Evolutionary conservation across 2,329 filamentous ascomycete species (phyloP).

Genomic region (Cercospora citrullina): DNA sequence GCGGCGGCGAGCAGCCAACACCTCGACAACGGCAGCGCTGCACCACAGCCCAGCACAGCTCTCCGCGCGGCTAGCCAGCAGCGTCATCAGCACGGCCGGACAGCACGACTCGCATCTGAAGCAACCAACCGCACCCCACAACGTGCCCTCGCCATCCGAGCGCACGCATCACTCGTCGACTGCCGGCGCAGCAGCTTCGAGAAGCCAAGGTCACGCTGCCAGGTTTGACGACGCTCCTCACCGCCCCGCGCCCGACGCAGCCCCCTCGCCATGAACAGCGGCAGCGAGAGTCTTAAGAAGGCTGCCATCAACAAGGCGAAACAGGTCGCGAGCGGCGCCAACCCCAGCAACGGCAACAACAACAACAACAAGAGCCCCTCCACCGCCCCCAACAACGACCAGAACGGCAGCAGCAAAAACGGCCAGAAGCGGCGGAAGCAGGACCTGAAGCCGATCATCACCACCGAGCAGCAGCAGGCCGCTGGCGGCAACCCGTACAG

Average conservation of each 20-base stretch:
- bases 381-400: neutral
- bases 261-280: constrained; percentile 28
- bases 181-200: constrained; percentile 7
- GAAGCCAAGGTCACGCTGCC: constrained; percentile 10
- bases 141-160: constrained; percentile 5
- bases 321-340: constrained; percentile 59
- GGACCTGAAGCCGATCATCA: constrained; percentile 72
- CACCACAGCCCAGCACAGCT: neutral
- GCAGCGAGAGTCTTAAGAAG: constrained; percentile 43
- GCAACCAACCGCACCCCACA: constrained; percentile 16
- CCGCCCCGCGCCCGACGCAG: constrained; percentile 10
- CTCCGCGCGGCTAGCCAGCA: constrained; percentile 1
- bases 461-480: constrained; percentile 56
- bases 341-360: constrained; percentile 35
- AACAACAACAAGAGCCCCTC: constrained; percentile 17
- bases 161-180: constrained; percentile 8
- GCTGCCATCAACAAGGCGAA: constrained; percentile 66
- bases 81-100: constrained; percentile 13
- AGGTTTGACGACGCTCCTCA: constrained; percentile 9
- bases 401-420: constrained; percentile 32
- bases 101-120: constrained; percentile 21
- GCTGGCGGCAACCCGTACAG: constrained; percentile 13
- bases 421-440: constrained; percentile 75
- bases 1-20: neutral
- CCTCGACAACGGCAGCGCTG: constrained; percentile 4